Percentiles rank a stretch among this genome's conserved stretches.
These are phyloP conservation scores for Leccinum uliginosum DNA, from an alignment of 768 basidiomycete species.

Conservation along the genomic window DNA sequence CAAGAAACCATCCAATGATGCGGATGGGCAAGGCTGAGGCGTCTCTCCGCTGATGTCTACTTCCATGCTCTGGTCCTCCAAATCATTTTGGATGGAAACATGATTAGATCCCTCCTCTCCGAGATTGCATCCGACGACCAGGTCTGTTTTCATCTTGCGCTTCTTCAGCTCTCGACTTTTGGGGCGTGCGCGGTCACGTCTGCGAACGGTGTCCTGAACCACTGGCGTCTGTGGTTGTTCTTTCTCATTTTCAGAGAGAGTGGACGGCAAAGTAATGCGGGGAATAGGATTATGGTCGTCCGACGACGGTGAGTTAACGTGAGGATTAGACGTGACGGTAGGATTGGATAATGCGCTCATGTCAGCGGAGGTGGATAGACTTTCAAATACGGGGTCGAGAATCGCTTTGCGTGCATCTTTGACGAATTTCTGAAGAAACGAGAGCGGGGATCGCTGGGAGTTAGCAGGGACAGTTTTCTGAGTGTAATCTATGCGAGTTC, in stretches of 20 bases:
- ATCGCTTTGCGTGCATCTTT: constrained; percentile 46
- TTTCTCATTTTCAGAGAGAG: constrained; percentile 34
- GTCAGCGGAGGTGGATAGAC: constrained; percentile 16
- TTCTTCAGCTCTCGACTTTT: constrained; percentile 57
- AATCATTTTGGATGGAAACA: constrained; percentile 53
- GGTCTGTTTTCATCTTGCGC: constrained; percentile 37
- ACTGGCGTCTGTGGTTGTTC: constrained; percentile 7
- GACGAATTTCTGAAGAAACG: constrained; percentile 56
- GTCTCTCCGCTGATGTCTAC: constrained; percentile 49
- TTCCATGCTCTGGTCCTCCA: constrained; percentile 57
- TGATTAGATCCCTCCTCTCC: constrained; percentile 32
- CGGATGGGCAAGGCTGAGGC: constrained; percentile 21
- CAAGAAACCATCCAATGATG: constrained; percentile 8
- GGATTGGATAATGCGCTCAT: constrained; percentile 16
- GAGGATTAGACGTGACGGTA: constrained; percentile 28
- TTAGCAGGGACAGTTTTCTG: constrained; percentile 37
- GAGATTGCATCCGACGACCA: constrained; percentile 29
- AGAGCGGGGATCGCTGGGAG: constrained; percentile 43
- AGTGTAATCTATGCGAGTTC: constrained; percentile 34
- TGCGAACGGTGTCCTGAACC: constrained; percentile 20
- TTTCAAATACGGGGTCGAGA: constrained; percentile 41
- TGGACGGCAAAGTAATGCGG: constrained; percentile 19
- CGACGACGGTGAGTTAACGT: constrained; percentile 20
- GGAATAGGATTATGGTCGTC: constrained; percentile 18
- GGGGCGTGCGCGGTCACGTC: constrained; percentile 42